These are phyloP conservation scores for Neolentinus lepideus DNA, from an alignment of 1,284 basidiomycete species.

Conservation along the genomic window DNA sequence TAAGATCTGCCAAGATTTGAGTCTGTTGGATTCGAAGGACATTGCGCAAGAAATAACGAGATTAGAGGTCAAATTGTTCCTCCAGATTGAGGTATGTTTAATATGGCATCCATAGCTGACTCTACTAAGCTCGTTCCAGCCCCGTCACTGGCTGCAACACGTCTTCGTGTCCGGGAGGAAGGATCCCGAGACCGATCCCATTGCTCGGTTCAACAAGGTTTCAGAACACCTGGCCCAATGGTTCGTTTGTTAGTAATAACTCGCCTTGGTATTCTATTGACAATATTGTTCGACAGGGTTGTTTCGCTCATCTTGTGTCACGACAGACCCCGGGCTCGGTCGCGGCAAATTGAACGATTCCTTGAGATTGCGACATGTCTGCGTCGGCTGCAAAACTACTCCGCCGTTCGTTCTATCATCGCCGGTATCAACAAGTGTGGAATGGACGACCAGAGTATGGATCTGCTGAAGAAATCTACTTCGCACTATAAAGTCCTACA, in stretches of 20 bases:
- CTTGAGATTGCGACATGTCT: constrained; percentile 67
- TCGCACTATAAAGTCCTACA: constrained; percentile 45
- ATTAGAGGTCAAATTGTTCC: constrained; percentile 52
- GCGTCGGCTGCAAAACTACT: constrained; percentile 71
- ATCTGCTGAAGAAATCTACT: constrained; percentile 50
- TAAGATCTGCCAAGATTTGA: constrained; percentile 46
- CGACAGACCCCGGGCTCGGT: constrained; percentile 57
- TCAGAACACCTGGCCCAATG: constrained; percentile 75
- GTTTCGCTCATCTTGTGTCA: constrained; percentile 74
- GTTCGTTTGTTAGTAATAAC: constrained; percentile 24
- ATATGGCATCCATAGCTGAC: background rate
- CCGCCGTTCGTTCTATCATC: constrained; percentile 71
- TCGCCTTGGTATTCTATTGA: background rate
- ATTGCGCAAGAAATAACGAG: constrained; percentile 77
- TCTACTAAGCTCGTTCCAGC: constrained; percentile 31
- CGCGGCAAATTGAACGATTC: constrained; percentile 70
- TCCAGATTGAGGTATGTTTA: constrained; percentile 54
- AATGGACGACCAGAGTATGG: constrained; percentile 69
- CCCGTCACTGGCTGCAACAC: constrained; percentile 74
- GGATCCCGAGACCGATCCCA: constrained; percentile 53
- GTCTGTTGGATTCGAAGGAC: constrained; percentile 45
- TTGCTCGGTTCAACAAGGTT: constrained; percentile 59
- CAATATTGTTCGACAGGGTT: constrained; percentile 32
- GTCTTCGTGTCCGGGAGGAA: constrained; percentile 63
- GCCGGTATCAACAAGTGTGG: constrained; percentile 77